These are phyloP conservation scores for Thalassiosira profunda DNA, from an alignment of 108 stramenopile species.

Conservation along the genomic window DNA sequence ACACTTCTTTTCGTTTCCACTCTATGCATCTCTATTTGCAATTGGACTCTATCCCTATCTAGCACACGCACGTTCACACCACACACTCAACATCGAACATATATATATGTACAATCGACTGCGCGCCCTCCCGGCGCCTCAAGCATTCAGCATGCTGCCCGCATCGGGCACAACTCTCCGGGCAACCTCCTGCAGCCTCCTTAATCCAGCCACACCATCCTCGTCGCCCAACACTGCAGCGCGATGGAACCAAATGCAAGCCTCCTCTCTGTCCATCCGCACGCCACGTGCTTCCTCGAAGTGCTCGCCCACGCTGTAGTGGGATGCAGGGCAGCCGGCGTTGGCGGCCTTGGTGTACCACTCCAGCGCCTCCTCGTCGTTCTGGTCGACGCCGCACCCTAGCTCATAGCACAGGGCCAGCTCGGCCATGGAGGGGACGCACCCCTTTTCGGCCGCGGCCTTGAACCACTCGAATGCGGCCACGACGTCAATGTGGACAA, in stretches of 20 bases:
- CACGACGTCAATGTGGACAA: slow-evolving; percentile 77
- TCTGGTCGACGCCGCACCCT: slow-evolving; percentile 82
- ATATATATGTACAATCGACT: neutral
- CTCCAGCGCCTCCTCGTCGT: slow-evolving; percentile 78
- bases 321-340: slow-evolving; percentile 66
- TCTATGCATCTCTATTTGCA: too few relatives aligned
- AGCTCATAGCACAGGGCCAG: slow-evolving; percentile 86
- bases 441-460: slow-evolving; percentile 73
- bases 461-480: slow-evolving; percentile 86
- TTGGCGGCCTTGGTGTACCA: slow-evolving; percentile 92
- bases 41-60: neutral
- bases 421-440: slow-evolving; percentile 88
- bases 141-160: slow-evolving; percentile 65
- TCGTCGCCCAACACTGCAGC: slow-evolving; percentile 84
- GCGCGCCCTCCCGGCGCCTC: slow-evolving; percentile 86
- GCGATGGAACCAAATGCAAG: slow-evolving; percentile 89
- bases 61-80: slow-evolving; percentile 1
- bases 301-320: slow-evolving; percentile 84
- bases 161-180: slow-evolving; percentile 84
- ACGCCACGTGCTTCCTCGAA: slow-evolving; percentile 87
- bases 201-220: slow-evolving; percentile 70
- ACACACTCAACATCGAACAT: neutral
- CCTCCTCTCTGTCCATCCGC: slow-evolving; percentile 82
- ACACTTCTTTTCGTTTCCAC: too few relatives aligned
- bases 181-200: slow-evolving; percentile 84